Conservation (phyloP, 106 monocot genomes). For the Agapanthus africanus region DNA sequence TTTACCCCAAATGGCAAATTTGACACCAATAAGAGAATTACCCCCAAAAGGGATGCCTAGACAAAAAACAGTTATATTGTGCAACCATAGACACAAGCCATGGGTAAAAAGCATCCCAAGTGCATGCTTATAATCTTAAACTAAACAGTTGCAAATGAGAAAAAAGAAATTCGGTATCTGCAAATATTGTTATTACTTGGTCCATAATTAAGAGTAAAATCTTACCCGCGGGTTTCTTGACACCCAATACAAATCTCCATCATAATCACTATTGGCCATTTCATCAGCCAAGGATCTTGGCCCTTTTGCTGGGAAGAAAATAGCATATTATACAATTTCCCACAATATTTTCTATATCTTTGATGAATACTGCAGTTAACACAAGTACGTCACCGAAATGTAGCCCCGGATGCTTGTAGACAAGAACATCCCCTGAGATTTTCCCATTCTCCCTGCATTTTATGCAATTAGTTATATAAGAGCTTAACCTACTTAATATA, state of each 20-base stretch:
- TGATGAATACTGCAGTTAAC: constrained; percentile 46
- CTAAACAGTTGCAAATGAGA: too few species aligned
- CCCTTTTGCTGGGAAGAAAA: constrained; percentile 60
- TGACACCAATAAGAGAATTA: too few species aligned
- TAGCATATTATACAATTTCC: constrained; percentile 68
- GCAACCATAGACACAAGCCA: too few species aligned
- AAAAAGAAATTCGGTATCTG: too few species aligned
- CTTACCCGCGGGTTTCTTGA: constrained; percentile 59
- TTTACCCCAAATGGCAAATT: too few species aligned
- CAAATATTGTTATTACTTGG: too few species aligned
- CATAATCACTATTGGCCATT: constrained; percentile 76
- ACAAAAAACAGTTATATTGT: too few species aligned
- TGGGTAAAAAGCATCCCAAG: too few species aligned
- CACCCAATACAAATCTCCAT: constrained; percentile 84
- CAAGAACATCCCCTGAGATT: constrained; percentile 66
- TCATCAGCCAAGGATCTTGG: constrained; percentile 68
- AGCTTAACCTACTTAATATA: background rate
- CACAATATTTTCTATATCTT: constrained; percentile 41
- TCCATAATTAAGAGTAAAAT: too few species aligned
- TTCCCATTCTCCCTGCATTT: constrained; percentile 59
- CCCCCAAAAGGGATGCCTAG: too few species aligned
- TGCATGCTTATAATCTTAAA: too few species aligned
- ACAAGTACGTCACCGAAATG: constrained; percentile 74
- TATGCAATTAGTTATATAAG: constrained; percentile 1
- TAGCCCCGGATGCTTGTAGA: constrained; percentile 66